Evolutionary conservation across 2,329 filamentous ascomycete species (phyloP), one percentile per base, ranked within the genome.

Genomic region (Colletotrichum lini): DNA sequence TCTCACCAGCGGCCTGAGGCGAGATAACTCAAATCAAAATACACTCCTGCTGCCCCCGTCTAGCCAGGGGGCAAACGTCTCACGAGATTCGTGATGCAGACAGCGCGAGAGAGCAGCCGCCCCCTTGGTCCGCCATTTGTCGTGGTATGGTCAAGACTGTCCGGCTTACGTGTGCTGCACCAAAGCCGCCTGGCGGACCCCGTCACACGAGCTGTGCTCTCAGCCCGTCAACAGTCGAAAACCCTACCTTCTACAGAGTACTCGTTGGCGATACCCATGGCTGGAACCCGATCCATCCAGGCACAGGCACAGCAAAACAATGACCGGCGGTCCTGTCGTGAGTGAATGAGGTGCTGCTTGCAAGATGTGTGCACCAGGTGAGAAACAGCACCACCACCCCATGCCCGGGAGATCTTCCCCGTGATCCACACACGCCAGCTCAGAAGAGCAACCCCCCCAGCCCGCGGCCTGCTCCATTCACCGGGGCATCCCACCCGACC

Each of bases 381-480:
- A 23, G 26, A 50, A 61, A 26, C 23, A 47, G 44, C 42, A 7
- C 54, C 26, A 26, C 3, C 26, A 26, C 38, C 58, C 45, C 42
- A 47, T 60, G 57, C 10, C 62, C 62, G 62, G 67, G 67, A 70
- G 67, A 70, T 67, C 62, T 70, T 70, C 67, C 67, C 62, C 62
- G 67, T 61, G 62, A 49, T 57, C 67, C 67, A 70, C 54, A 15
- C 66, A 69, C 61, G 47, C 67, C 67, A 65, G 60, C 66, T 47
- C 65, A 67, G 10, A 26, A 26, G 26, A 26, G 26, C 26, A 26
- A 26, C 4, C 26, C 26, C 26, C 26, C 35, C 47, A 26, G 16
- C 21, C 15, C 49, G 10, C 23, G 53, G 9, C 38, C 10, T 12
- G 30, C 40, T 23, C 56, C 26, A 26, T 26, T 26, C 23, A 56